Percentiles rank a stretch among this genome's conserved stretches.
These are phyloP conservation scores for Pseudogymnoascus verrucosus DNA, from an alignment of 2,329 filamentous ascomycete genomes.

Conservation along the genomic window DNA sequence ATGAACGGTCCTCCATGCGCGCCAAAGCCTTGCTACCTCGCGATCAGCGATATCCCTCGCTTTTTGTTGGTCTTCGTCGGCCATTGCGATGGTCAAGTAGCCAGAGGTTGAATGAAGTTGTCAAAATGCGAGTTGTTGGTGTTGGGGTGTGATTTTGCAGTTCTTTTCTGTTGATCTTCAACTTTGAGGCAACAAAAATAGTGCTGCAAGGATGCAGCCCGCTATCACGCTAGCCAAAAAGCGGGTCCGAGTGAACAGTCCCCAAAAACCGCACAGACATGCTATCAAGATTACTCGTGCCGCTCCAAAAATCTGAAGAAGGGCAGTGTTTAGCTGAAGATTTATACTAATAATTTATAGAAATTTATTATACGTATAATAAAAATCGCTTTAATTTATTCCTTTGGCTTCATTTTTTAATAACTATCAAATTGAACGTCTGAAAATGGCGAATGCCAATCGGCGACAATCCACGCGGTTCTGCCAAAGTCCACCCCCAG, in stretches of 20 bases:
- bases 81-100: slow-evolving; percentile 10
- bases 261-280: neutral
- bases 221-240: slow-evolving; percentile 3
- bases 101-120: neutral
- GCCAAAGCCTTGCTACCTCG: slow-evolving; percentile 67
- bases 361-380: neutral
- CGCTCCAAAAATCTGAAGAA: neutral
- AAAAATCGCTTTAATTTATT: neutral
- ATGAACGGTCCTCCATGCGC: slow-evolving; percentile 85
- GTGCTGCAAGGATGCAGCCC: slow-evolving; percentile 5
- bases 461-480: neutral
- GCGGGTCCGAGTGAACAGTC: neutral
- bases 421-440: neutral
- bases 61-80: slow-evolving; percentile 23
- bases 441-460: neutral
- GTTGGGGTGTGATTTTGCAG: neutral
- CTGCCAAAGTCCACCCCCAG: neutral
- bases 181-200: slow-evolving; percentile 9
- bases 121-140: neutral
- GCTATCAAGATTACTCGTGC: neutral
- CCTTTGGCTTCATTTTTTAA: neutral
- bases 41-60: slow-evolving; percentile 30
- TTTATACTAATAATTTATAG: neutral
- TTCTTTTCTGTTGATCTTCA: slow-evolving; percentile 1
- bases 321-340: neutral